A percentile compares a stretch with the other conserved stretches of the same genome.
These are phyloP conservation scores for Trichoderma gamsii DNA, from an alignment of 495 filamentous ascomycete species.

Conservation along the genomic window DNA sequence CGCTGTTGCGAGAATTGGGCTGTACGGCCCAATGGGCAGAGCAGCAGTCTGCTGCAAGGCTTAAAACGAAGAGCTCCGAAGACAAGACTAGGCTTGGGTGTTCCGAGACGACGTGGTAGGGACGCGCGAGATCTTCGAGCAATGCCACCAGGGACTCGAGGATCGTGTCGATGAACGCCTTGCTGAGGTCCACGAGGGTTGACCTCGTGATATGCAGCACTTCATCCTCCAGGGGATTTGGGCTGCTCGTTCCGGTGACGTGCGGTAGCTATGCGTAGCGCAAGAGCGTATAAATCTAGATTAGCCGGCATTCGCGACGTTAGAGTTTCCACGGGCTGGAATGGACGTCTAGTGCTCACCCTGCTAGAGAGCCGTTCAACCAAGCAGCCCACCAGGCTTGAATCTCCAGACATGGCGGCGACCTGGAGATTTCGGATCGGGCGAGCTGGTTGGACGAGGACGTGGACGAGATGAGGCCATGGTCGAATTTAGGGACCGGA, in stretches of 20 bases:
- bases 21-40: constrained; percentile 45
- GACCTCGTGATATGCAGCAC: constrained; percentile 52
- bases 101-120: constrained; percentile 37
- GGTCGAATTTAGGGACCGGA: background rate
- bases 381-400: constrained; percentile 1
- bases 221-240: constrained; percentile 56
- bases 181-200: constrained; percentile 55
- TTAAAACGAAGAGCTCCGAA: constrained; percentile 54
- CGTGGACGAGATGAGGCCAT: background rate
- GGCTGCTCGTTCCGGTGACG: constrained; percentile 52
- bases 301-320: background rate
- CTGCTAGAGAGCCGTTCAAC: constrained; percentile 1
- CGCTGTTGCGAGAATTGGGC: constrained; percentile 20
- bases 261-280: constrained; percentile 48
- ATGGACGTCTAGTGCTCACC: background rate
- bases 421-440: background rate
- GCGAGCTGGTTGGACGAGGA: background rate
- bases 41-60: constrained; percentile 59
- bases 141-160: constrained; percentile 50
- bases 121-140: constrained; percentile 44
- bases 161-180: constrained; percentile 46
- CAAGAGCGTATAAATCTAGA: background rate
- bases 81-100: constrained; percentile 50
- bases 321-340: background rate
- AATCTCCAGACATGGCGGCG: constrained; percentile 9